Evolutionary conservation across 2,329 filamentous ascomycete genomes (phyloP), one percentile per base, ranked within the genome.

Genomic region (Colletotrichum limetticola): DNA sequence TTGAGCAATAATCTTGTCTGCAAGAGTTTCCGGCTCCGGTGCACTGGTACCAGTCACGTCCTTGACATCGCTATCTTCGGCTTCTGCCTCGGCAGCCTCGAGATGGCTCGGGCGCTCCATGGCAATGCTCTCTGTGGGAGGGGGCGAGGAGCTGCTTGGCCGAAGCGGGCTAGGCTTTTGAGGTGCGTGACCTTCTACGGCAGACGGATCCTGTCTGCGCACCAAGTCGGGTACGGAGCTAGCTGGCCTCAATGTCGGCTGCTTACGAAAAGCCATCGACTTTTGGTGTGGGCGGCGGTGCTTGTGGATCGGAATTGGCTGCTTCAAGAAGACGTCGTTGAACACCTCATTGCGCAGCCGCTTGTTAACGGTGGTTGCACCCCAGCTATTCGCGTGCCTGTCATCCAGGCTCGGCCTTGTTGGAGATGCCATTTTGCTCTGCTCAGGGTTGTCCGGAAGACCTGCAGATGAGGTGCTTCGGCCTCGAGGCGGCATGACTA

Each of bases 341-440:
- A 98, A 93, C 1, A 98, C 95, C 81, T 97, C 94, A 80, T 97
- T 96, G 72, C 95, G 92, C 52, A 98, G 84, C 72, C 92, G 91
- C 77, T 94, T 93, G 80, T 98, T 98, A 71, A 98, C 94, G 26
- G 93, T 95, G 0, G 95, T 98, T 19, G 95, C 95, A 8, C 96
- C 95, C 95, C 96, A 98, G 78, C 91, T 92, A 76, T 90, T 90
- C 8, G 90, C 88, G 77, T 88, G 86, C 24, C 88, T 85, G 56
- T 90, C 86, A 28, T 90, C 87, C 72, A 92, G 78, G 3, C 78
- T 80, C 5, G 87, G 87, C 26, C 87, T 78, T 26, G 71, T 61
- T 24, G 64, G 77, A n/a, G 61, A 68, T 8, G 58, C 24, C 19
- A 46, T 52, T 19, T 66, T 69, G 26, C 57, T 56, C 6, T 66